Evolutionary conservation across 1,284 basidiomycete genomes (phyloP), one percentile per base, ranked within the genome.

Genomic region (Chalciporus piperatoides): DNA sequence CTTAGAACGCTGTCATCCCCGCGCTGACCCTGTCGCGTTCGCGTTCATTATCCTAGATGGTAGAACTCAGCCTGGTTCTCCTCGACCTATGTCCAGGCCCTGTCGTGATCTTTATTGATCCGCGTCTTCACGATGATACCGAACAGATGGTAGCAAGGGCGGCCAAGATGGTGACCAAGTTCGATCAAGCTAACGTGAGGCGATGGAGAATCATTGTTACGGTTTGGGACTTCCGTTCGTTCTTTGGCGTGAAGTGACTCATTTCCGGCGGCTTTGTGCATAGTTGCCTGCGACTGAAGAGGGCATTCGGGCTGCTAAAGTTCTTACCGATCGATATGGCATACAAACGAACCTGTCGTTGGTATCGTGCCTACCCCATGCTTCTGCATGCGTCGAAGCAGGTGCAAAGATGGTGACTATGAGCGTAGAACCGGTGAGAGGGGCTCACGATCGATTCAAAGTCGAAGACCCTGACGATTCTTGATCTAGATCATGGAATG

Each of bases 241-340:
- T 23, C 23, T 25, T 44, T 35, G 9, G 6, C 8, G 25, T 44
- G n/a, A n/a, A n/a, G n/a, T n/a, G n/a, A 25, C 3, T 23, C 17
- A 33, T 6, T 24, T 32, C 27, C 25, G 25, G 15, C 9, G 19
- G 25, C 17, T 8, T 35, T 30, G 32, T 30, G 30, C 41, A 4
- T 39, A 84, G 81, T 74, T 85, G 40, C 79, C 81, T 25, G 81
- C 81, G 9, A 82, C 80, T 2, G 70, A 76, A 39, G 66, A 65
- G 17, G 82, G 81, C 12, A 69, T 83, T 12, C 48, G 51, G n/a
- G 81, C 82, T 6, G 73, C 78, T 0, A 64, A 60, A 30, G 54
- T 60, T 35, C 70, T 83, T 14, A 62, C 68, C 36, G 51, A 60
- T 6, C 59, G 60, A 39, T 56, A 74, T 45, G 59, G 59, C n/a